Conservation (phyloP, 441 rosid genomes). For the Sinapis alba region DNA sequence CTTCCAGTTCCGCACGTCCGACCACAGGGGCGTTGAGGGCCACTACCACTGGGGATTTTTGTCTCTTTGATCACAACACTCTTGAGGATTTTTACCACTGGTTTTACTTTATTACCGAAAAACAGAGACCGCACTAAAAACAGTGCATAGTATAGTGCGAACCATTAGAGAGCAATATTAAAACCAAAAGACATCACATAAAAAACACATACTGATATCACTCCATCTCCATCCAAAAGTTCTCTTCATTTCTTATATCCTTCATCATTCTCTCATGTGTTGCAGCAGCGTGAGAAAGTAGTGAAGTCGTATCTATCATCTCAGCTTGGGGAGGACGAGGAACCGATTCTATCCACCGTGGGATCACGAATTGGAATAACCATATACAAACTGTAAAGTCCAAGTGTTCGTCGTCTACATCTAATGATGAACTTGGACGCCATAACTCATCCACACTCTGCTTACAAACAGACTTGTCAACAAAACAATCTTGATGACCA, state of each 20-base stretch:
- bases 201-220: too few species aligned
- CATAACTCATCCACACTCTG: not conserved
- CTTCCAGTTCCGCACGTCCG: too few species aligned
- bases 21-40: too few species aligned
- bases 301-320: not conserved
- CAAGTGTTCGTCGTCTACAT: not conserved
- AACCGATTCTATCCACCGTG: constrained; percentile 6
- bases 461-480: not conserved
- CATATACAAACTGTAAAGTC: not conserved
- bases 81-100: too few species aligned
- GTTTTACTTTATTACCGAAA: too few species aligned
- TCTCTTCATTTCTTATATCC: not conserved
- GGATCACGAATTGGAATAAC: not conserved
- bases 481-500: not conserved
- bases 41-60: too few species aligned
- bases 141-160: not conserved
- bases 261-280: not conserved
- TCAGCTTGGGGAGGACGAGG: constrained; percentile 19
- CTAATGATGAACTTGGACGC: not conserved
- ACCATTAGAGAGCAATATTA: not conserved
- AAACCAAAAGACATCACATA: not conserved
- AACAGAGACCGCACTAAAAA: too few species aligned
- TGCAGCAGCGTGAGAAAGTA: not conserved
- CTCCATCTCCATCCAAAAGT: too few species aligned
- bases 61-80: too few species aligned